These are phyloP conservation scores for Cytospora piceicola DNA, from an alignment of 2,329 filamentous ascomycete species.

Conservation along the genomic window DNA sequence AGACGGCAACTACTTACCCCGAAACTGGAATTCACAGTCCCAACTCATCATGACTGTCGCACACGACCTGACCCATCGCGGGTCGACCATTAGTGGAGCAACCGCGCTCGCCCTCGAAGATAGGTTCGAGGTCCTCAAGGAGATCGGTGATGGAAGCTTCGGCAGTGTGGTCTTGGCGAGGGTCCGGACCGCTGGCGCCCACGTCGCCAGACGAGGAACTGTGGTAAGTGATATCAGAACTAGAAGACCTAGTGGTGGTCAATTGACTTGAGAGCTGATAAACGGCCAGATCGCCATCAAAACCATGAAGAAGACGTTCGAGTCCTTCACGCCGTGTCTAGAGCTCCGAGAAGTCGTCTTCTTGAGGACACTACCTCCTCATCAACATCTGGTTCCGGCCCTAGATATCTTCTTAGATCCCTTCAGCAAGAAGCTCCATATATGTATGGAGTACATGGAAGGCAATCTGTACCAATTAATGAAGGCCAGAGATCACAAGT, in stretches of 20 bases:
- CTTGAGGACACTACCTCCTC: slow-evolving; percentile 81
- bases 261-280: slow-evolving; percentile 17
- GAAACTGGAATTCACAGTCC: slow-evolving; percentile 15
- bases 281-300: slow-evolving; percentile 86
- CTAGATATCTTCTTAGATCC: slow-evolving; percentile 98
- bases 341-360: slow-evolving; percentile 98
- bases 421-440: slow-evolving; percentile 93
- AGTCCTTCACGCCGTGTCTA: slow-evolving; percentile 85
- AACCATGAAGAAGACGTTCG: slow-evolving; percentile 99
- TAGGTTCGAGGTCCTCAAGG: slow-evolving; percentile 94
- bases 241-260: neutral
- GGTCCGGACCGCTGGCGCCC: slow-evolving; percentile 87
- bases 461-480: slow-evolving; percentile 98
- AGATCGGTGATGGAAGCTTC: slow-evolving; percentile 98
- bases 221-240: slow-evolving; percentile 66
- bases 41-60: slow-evolving; percentile 71
- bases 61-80: slow-evolving; percentile 73
- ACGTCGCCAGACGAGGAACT: slow-evolving; percentile 85
- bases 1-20: slow-evolving; percentile 32
- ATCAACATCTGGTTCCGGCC: slow-evolving; percentile 93
- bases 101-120: slow-evolving; percentile 73
- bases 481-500: slow-evolving; percentile 97
- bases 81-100: slow-evolving; percentile 59
- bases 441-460: slow-evolving; percentile 99
- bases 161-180: slow-evolving; percentile 92